Conservation (phyloP, 768 basidiomycete species). For the Mycena kentingensis region DNA sequence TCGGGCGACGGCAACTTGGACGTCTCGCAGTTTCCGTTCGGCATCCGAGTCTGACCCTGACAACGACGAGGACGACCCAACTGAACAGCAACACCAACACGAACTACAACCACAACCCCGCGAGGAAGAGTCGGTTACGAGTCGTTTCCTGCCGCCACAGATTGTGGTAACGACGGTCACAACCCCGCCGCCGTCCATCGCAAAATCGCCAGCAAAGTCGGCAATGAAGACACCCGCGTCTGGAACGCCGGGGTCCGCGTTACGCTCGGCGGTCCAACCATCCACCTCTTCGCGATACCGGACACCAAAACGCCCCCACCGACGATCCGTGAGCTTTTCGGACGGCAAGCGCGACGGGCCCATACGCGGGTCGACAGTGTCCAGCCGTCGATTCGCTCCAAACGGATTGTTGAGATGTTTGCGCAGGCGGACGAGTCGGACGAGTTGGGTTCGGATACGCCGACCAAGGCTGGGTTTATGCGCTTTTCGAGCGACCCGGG, state of each 20-base stretch:
- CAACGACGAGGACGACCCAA: slow-evolving; percentile 1
- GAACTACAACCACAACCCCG: background rate
- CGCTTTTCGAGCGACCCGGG: background rate
- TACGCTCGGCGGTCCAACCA: slow-evolving; percentile 46
- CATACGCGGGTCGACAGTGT: slow-evolving; percentile 60
- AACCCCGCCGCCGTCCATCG: slow-evolving; percentile 13
- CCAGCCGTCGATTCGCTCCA: slow-evolving; percentile 67
- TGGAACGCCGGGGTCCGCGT: slow-evolving; percentile 59
- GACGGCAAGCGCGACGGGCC: slow-evolving; percentile 90
- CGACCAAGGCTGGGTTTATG: slow-evolving; percentile 7
- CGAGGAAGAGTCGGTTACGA: slow-evolving; percentile 13
- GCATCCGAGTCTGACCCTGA: slow-evolving; percentile 20
- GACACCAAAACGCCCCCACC: slow-evolving; percentile 61
- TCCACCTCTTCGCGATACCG: slow-evolving; percentile 35
- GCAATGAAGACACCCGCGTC: slow-evolving; percentile 43
- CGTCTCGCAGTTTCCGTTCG: slow-evolving; percentile 1
- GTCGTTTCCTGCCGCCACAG: slow-evolving; percentile 19
- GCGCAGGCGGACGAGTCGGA: slow-evolving; percentile 59
- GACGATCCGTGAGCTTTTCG: slow-evolving; percentile 95
- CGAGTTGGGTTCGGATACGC: slow-evolving; percentile 19
- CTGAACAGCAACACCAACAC: background rate
- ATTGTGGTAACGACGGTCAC: slow-evolving; percentile 17
- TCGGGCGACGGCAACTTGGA: slow-evolving; percentile 19
- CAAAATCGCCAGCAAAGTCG: slow-evolving; percentile 14
- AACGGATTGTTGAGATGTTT: slow-evolving; percentile 80